Evolutionary conservation across 495 filamentous ascomycete species (phyloP).

Genomic region (Corynascus novoguineensis): DNA sequence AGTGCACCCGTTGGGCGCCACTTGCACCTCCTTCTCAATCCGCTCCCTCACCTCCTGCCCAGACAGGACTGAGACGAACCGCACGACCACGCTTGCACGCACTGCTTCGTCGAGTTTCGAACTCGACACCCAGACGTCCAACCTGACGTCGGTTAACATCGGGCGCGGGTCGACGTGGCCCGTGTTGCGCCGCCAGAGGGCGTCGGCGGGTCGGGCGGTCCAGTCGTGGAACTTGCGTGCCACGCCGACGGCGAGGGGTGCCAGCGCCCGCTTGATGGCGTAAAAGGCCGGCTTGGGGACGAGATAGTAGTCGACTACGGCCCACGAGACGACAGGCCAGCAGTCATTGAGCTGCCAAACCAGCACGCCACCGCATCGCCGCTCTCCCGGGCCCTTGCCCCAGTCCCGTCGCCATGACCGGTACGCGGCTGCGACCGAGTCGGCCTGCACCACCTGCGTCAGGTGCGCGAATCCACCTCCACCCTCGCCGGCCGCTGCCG

Average conservation of each 20-base stretch:
- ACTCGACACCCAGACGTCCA: constrained; percentile 69
- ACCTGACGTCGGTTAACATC: constrained; percentile 44
- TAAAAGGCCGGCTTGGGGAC: constrained; percentile 75
- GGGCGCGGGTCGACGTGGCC: constrained; percentile 46
- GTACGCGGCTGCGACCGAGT: constrained; percentile 71
- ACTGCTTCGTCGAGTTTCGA: constrained; percentile 40
- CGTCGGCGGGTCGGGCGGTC: constrained; percentile 41
- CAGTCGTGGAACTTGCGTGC: constrained; percentile 57
- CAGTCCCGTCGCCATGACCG: constrained; percentile 72
- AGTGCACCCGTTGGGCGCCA: constrained; percentile 61
- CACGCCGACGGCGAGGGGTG: constrained; percentile 62
- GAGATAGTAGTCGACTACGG: constrained; percentile 71
- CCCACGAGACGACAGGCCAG: constrained; percentile 78
- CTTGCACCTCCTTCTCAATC: constrained; percentile 39
- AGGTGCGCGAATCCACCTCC: constrained; percentile 55
- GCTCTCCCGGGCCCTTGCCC: constrained; percentile 49
- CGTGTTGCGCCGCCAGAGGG: constrained; percentile 27
- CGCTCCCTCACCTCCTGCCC: constrained; percentile 50
- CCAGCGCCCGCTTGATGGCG: constrained; percentile 63
- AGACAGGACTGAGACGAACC: constrained; percentile 59
- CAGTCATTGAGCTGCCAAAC: constrained; percentile 93
- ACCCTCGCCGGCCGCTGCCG: constrained; percentile 33
- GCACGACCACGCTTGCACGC: constrained; percentile 49
- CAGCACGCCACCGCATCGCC: constrained; percentile 72
- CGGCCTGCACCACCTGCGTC: constrained; percentile 75